phyloP scores from a whole-genome alignment of 352 stramenopile genomes.

The Phytophthora europaea region DNA sequence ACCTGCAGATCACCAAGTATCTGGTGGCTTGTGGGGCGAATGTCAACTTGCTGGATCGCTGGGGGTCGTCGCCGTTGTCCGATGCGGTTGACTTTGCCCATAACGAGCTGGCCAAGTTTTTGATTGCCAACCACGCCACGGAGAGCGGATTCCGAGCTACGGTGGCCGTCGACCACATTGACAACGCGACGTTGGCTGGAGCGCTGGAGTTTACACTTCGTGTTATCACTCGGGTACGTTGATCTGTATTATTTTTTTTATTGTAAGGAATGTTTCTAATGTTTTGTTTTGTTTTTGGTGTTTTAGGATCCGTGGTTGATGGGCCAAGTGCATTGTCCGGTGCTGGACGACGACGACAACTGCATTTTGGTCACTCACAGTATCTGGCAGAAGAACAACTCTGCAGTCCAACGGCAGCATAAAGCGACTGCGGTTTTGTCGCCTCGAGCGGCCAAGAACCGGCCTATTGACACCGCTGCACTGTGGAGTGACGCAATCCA shows the following conservation, averaged over 20 bases:
- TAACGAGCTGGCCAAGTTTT: conserved; percentile 75
- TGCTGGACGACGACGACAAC: conserved; percentile 63
- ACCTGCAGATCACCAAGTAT: conserved; percentile 66
- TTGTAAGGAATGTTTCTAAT: neutral
- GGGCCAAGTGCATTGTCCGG: conserved; percentile 78
- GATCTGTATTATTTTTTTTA: neutral
- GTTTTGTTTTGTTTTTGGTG: neutral
- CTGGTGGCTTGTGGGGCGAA: conserved; percentile 77
- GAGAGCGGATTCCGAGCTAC: conserved; percentile 70
- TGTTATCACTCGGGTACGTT: conserved; percentile 62
- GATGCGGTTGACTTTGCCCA: conserved; percentile 86
- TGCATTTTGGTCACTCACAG: conserved; percentile 76
- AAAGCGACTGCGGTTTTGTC: conserved; percentile 32
- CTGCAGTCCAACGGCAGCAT: neutral
- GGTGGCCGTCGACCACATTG: conserved; percentile 70
- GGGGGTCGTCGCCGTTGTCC: conserved; percentile 76
- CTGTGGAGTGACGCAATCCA: conserved; percentile 66
- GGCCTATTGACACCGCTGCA: conserved; percentile 38
- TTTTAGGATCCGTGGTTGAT: conserved; percentile 74
- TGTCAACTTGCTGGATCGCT: conserved; percentile 84
- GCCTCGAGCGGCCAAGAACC: conserved; percentile 26
- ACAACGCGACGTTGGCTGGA: conserved; percentile 59
- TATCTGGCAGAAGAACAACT: conserved; percentile 73
- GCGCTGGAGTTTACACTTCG: conserved; percentile 79
- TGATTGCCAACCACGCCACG: conserved; percentile 70